Evolutionary conservation across 306 rosid genomes (phyloP).

Genomic region (Cucumis cinereus): DNA sequence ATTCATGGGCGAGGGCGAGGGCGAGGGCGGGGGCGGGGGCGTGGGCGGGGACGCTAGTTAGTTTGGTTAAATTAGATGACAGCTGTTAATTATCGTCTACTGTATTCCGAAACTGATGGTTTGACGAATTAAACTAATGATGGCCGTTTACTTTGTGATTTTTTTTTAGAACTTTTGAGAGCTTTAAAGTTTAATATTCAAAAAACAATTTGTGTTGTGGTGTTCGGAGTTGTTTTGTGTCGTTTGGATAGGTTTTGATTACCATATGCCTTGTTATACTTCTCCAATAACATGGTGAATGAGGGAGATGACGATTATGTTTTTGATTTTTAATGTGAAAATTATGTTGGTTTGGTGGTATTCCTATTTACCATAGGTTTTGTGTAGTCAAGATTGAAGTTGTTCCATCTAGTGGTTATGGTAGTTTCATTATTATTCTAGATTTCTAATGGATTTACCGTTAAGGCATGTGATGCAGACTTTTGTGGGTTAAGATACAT

Average conservation of each 20-base stretch:
- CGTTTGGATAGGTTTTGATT: background rate
- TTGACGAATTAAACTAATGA: background rate
- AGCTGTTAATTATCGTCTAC: background rate
- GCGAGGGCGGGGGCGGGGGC: background rate
- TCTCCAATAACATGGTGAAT: background rate
- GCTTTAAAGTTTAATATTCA: background rate
- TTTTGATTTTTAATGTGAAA: background rate
- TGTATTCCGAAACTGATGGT: background rate
- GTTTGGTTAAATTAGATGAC: background rate
- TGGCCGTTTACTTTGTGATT: background rate
- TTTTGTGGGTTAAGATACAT: background rate
- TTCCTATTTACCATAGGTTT: background rate
- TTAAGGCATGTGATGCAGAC: background rate
- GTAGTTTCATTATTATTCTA: no score
- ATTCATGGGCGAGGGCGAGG: background rate
- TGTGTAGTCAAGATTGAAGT: background rate
- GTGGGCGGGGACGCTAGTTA: background rate
- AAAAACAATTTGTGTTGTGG: background rate
- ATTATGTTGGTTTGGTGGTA: background rate
- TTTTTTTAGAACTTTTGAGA: background rate
- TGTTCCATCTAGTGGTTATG: background rate
- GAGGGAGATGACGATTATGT: background rate
- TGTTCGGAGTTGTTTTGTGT: background rate
- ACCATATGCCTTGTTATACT: background rate
- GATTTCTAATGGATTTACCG: background rate